Conservation (phyloP, 192 early-diverging fungal species). For the Helicostylum pulchrum region DNA sequence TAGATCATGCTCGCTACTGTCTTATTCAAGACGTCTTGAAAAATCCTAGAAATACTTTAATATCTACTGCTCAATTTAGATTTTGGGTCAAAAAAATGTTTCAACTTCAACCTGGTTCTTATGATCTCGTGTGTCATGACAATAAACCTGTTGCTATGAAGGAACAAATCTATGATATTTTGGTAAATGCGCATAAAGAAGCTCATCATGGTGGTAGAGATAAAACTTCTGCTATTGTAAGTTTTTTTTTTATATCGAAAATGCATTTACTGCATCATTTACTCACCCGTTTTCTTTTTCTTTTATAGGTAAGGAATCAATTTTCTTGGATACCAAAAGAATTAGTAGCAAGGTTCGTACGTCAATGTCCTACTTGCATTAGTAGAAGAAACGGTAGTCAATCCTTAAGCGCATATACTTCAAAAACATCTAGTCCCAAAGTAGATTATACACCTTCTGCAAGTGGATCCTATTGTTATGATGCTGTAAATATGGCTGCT, state of each 20-base stretch:
- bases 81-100: conserved; percentile 61
- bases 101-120: conserved; percentile 33
- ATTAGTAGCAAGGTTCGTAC: conserved; percentile 27
- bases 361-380: conserved; percentile 31
- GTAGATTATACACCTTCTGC: neutral
- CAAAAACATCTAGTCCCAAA: conserved; percentile 5
- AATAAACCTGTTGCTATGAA: conserved; percentile 52
- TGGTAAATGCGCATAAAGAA: conserved; percentile 46
- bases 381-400: conserved; percentile 20
- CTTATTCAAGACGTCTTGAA: conserved; percentile 48
- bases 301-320: conserved; percentile 18
- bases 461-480: no score
- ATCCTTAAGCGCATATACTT: neutral
- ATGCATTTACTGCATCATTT: neutral
- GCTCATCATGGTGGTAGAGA: conserved; percentile 53
- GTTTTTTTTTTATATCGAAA: neutral
- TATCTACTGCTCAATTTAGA: conserved; percentile 53
- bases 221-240: conserved; percentile 54
- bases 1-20: conserved; percentile 45
- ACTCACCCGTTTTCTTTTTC: neutral
- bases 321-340: conserved; percentile 35
- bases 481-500: neutral
- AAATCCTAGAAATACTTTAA: conserved; percentile 48
- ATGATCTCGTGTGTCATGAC: conserved; percentile 45
- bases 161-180: conserved; percentile 47